Evolutionary conservation across 2,329 filamentous ascomycete species (phyloP), one percentile per base, ranked within the genome.

Genomic region (Blumeria hordei): DNA sequence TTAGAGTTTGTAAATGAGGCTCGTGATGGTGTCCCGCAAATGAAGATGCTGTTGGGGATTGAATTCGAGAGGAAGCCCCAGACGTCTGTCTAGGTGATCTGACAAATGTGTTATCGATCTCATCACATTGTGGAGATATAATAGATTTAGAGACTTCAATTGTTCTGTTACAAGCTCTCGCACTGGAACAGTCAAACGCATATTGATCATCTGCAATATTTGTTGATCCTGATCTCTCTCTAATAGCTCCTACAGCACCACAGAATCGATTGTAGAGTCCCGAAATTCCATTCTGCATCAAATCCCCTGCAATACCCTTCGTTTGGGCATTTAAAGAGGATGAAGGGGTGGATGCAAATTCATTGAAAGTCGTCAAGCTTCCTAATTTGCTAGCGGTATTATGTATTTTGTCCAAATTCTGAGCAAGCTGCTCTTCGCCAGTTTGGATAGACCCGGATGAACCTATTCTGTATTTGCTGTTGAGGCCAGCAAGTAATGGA

Each of bases 361-460:
- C 88, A 68, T 93, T 93, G 69, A 96, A 96, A 8, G 88, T 93
- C 2, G 90, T 96, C 51, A 96, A 73, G 36, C 80, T 78, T 59
- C 84, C 83, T 36, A 85, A 85, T 65, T 85, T 84, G 64, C 85
- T 93, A n/a, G 88, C 88, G 6, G 85, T 81, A 53, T 74, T 87
- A 67, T 95, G 90, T 60, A 95, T 94, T 62, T 85, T 81, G 68
- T 94, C 84, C 58, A 95, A 78, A 16, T 83, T 77, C 58, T 86
- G 78, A 36, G 84, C 79, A 39, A 90, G 73, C 56, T 85, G 81
- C 59, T 87, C 83, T 12, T 33, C 45, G 16, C 12, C 8, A 8
- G 16, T 10, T 52, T 75, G 73, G 1, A 72, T 68, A 2, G 70
- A 66, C 6, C 62, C 68, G 28, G 70, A 59, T 28, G 78, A 80